Conservation (phyloP, 2,329 filamentous ascomycete genomes). For the Neurospora sp. region DNA sequence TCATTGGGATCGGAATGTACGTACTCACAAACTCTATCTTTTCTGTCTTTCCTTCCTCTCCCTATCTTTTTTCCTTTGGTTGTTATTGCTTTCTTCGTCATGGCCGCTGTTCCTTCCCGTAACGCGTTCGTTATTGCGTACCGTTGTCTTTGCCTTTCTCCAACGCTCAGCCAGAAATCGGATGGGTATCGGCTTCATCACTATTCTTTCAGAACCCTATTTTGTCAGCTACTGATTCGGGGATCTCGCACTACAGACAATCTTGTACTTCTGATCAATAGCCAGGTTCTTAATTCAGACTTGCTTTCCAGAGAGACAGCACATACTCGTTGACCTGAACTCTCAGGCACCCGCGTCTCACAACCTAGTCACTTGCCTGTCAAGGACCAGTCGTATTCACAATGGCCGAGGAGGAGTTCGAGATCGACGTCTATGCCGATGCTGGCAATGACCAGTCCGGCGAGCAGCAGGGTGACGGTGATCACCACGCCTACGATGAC, state of each 20-base stretch:
- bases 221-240: constrained; percentile 26
- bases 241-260: constrained; percentile 25
- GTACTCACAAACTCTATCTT: constrained; percentile 34
- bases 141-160: constrained; percentile 15
- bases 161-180: background rate
- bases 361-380: background rate
- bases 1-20: constrained; percentile 39
- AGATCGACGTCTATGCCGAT: constrained; percentile 64
- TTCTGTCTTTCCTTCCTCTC: constrained; percentile 21
- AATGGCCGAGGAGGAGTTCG: constrained; percentile 63
- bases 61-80: constrained; percentile 22
- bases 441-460: constrained; percentile 35
- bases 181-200: background rate
- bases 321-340: constrained; percentile 2
- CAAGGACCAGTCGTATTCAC: constrained; percentile 1
- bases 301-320: constrained; percentile 10
- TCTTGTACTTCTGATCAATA: constrained; percentile 28
- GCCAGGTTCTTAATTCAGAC: constrained; percentile 22
- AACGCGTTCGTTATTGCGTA: constrained; percentile 10
- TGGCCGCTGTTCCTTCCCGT: constrained; percentile 4
- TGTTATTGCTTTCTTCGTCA: constrained; percentile 16
- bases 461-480: constrained; percentile 26
- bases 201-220: constrained; percentile 6
- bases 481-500: constrained; percentile 14
- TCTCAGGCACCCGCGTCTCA: background rate